phyloP scores from a whole-genome alignment of 345 rosid genomes.

The Populus euphratica region DNA sequence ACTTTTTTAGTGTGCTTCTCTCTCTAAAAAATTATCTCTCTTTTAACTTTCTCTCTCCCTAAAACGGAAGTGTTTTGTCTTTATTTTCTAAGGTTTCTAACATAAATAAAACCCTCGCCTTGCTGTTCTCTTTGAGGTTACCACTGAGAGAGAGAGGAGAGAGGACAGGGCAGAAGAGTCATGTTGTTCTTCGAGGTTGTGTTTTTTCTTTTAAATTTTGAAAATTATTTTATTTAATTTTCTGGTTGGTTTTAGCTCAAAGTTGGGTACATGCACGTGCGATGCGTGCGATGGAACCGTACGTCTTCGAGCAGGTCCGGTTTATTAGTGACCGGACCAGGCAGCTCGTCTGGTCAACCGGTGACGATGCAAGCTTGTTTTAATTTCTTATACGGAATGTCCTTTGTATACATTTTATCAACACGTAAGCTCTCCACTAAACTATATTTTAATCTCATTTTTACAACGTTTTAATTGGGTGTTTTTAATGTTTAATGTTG shows the following conservation, averaged over 20 bases:
- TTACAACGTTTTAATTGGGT: too few relatives aligned
- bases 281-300: conserved; percentile 21
- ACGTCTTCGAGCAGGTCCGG: conserved; percentile 4
- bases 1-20: not conserved
- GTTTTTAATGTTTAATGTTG: too few relatives aligned
- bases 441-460: too few relatives aligned
- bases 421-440: not conserved
- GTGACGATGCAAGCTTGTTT: not conserved
- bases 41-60: conserved; percentile 15
- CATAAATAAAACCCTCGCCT: conserved; percentile 35
- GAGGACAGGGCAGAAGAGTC: conserved; percentile 12
- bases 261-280: conserved; percentile 30
- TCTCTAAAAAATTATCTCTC: conserved; percentile 6
- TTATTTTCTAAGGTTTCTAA: not conserved
- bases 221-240: conserved; percentile 12
- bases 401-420: not conserved
- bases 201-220: conserved; percentile 4
- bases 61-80: not conserved
- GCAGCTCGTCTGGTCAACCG: conserved; percentile 16
- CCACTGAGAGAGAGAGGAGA: conserved; percentile 21
- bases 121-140: conserved; percentile 13
- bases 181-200: conserved; percentile 16
- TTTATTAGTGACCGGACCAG: not conserved
- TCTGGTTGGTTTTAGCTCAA: conserved; percentile 27
- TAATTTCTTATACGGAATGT: not conserved